A percentile compares a stretch with the other conserved stretches of the same genome.
Conservation (phyloP, 2,329 filamentous ascomycete species). For the Cercospora beticola region DNA sequence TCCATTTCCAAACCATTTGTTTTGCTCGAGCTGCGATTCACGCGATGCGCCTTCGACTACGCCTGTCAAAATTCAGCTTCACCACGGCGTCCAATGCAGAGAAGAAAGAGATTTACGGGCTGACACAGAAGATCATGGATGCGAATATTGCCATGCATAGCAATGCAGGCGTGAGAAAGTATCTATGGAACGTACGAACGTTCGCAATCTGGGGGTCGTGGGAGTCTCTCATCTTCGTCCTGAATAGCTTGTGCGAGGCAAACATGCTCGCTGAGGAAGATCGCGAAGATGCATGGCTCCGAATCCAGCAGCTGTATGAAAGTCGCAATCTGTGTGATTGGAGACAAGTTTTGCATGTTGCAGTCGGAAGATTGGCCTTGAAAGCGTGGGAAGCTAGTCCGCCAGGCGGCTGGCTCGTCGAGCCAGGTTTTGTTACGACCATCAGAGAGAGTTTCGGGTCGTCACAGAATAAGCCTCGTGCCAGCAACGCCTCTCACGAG, state of each 20-base stretch:
- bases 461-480: neutral
- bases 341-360: slow-evolving; percentile 42
- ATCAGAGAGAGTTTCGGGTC: neutral
- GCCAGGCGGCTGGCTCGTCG: neutral
- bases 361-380: slow-evolving; percentile 43
- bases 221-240: slow-evolving; percentile 38
- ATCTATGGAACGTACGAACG: slow-evolving; percentile 53
- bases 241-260: slow-evolving; percentile 34
- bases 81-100: slow-evolving; percentile 38
- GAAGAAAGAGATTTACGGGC: slow-evolving; percentile 42
- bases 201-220: slow-evolving; percentile 42
- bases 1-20: slow-evolving; percentile 46
- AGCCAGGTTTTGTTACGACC: slow-evolving; percentile 19
- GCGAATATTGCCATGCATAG: slow-evolving; percentile 43
- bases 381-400: slow-evolving; percentile 44
- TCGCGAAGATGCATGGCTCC: slow-evolving; percentile 41
- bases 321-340: slow-evolving; percentile 13
- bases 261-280: slow-evolving; percentile 20
- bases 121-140: slow-evolving; percentile 43
- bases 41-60: slow-evolving; percentile 46
- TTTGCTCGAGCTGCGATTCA: slow-evolving; percentile 45
- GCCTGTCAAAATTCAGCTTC: slow-evolving; percentile 33
- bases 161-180: slow-evolving; percentile 43
- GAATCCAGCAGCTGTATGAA: slow-evolving; percentile 43
- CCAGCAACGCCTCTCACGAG: neutral